Base-by-base conservation (phyloP, 495 filamentous ascomycete genomes). In the Hyaloscypha bicolor region DNA sequence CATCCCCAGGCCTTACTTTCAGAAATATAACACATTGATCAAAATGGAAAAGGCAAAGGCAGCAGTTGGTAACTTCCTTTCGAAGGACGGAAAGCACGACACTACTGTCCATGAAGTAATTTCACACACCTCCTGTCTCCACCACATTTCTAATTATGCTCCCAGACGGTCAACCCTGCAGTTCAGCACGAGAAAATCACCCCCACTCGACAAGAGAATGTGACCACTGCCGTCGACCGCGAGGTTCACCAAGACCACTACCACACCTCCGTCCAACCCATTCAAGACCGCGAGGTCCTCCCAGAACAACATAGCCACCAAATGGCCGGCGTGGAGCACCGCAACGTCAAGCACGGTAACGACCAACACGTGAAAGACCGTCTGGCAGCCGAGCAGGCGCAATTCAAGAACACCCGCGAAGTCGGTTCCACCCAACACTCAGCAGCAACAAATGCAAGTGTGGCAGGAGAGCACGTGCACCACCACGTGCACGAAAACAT, bases 401-500 rank as follows among this genome's bases (percentile, higher is more conserved):
- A 82, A 69, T 87, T 87, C 75, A 79, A 79, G 62, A 79, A 85
- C 65, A 76, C 81, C 56, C 79, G 78, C 25, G 69, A 71, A 12
- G 75, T 82, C 8, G 75, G 79, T n/a, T 79, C 81, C 3, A 83
- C 81, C 16, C 75, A 80, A 42, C 79, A 80, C 67, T 86, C 80
- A 22, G 75, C 79, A 35, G 74, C 77, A 25, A 73, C 76, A 19
- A 82, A 76, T 2, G 79, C 83, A 0, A 76, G 77, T 21, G 74
- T 89, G 51, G 77, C 79, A 31, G 87, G 86, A 45, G 88, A 90
- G 76, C 86, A 89, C 69, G 78, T 87, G 19, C 88, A 90, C 67
- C 87, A 90, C 67, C 81, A 87, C 64, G 80, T 88, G 33, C 81
- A 86, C 69, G 86, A 90, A 75, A 85, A 81, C 39, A 83, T 91